Percentiles rank a stretch among this genome's conserved stretches.
These are phyloP conservation scores for Heterobasidion parviporum DNA, from an alignment of 1,284 basidiomycete genomes.

Conservation along the genomic window DNA sequence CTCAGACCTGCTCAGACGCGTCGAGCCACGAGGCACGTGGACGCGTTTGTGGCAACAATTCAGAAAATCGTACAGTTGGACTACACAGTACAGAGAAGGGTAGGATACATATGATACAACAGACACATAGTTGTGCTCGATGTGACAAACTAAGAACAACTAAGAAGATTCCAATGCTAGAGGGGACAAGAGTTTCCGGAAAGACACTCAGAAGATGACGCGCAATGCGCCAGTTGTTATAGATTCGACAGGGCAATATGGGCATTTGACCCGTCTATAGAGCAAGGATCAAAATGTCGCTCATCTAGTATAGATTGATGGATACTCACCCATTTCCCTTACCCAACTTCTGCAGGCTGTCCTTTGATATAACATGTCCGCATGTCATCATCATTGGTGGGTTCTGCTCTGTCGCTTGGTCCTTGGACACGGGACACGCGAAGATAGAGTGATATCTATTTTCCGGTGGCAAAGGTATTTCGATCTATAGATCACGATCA, in stretches of 20 bases:
- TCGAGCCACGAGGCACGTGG: background rate
- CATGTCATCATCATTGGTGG: constrained; percentile 98
- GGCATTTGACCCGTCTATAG: constrained; percentile 75
- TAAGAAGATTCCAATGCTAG: no score
- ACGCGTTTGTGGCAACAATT: background rate
- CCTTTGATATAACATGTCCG: constrained; percentile 89
- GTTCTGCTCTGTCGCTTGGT: constrained; percentile 88
- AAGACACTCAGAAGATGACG: constrained; percentile 55
- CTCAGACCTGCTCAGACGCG: background rate
- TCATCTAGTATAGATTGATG: background rate
- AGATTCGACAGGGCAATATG: constrained; percentile 83
- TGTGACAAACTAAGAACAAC: background rate
- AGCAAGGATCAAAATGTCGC: background rate
- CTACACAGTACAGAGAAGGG: background rate
- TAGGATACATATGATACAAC: background rate
- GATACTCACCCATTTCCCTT: constrained; percentile 77
- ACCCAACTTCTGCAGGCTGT: constrained; percentile 79
- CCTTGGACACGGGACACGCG: constrained; percentile 96
- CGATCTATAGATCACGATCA: constrained; percentile 53
- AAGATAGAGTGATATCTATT: constrained; percentile 96
- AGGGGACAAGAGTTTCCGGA: background rate
- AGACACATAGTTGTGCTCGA: background rate
- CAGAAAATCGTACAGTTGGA: background rate
- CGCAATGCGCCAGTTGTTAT: constrained; percentile 48
- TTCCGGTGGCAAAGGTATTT: constrained; percentile 81